Percentiles rank a stretch among this genome's conserved stretches.
Conservation (phyloP, 148 eudicot genomes). For the Nepenthes gracilis region DNA sequence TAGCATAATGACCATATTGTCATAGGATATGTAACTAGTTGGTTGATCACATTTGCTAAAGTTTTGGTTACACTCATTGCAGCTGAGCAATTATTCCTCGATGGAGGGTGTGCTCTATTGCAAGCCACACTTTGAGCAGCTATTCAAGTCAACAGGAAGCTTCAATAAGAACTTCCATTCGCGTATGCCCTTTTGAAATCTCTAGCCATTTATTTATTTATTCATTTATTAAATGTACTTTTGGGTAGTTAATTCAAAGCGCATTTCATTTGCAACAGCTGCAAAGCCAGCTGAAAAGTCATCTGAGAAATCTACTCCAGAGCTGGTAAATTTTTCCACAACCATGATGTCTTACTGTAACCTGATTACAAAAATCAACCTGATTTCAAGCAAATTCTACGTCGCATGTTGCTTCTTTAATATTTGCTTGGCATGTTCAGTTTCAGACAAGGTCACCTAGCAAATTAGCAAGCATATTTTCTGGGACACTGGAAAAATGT, state of each 20-base stretch:
- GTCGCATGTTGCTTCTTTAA: too few species aligned
- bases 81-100: slow-evolving; percentile 77
- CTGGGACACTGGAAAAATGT: too few species aligned
- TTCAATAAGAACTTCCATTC: slow-evolving; percentile 79
- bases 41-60: background rate
- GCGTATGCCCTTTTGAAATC: slow-evolving; percentile 29
- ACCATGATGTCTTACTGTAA: background rate
- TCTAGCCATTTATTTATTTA: background rate
- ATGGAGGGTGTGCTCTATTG: slow-evolving; percentile 87
- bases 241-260: background rate
- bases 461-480: too few species aligned
- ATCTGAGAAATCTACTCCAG: slow-evolving; percentile 30
- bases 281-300: slow-evolving; percentile 59
- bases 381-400: too few species aligned
- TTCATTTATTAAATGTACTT: background rate
- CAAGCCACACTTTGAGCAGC: slow-evolving; percentile 91
- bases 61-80: slow-evolving; percentile 9
- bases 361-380: background rate
- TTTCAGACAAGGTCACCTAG: slow-evolving; percentile 28
- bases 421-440: background rate
- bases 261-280: slow-evolving; percentile 30
- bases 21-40: background rate
- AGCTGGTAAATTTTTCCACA: slow-evolving; percentile 43
- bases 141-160: slow-evolving; percentile 76
- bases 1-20: background rate